These are phyloP conservation scores for Salvia sclarea DNA, from an alignment of 305 asterid species.

Conservation along the genomic window DNA sequence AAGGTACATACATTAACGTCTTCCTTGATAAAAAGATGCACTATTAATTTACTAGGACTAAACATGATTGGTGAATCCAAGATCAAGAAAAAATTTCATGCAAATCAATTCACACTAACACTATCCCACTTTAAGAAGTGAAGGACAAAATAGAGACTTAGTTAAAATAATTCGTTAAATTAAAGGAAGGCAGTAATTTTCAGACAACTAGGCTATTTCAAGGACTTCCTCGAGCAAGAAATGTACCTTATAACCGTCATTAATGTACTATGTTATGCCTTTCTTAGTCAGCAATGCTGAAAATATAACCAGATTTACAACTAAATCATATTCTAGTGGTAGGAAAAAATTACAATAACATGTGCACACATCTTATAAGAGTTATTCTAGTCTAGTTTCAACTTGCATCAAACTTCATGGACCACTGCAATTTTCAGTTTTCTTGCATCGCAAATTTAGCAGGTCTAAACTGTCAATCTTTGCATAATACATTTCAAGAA, in stretches of 20 bases:
- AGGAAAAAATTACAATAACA: not conserved
- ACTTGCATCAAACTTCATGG: not conserved
- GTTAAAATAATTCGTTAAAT: not conserved
- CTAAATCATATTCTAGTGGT: not conserved
- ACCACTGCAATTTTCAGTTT: not conserved
- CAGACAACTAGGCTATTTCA: not conserved
- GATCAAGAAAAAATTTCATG: slow-evolving; percentile 20
- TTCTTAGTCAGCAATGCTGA: not conserved
- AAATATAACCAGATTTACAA: not conserved
- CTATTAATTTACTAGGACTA: not conserved
- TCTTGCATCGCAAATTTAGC: slow-evolving; percentile 2
- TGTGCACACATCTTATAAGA: not conserved
- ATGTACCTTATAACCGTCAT: slow-evolving; percentile 2
- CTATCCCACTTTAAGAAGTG: slow-evolving; percentile 4
- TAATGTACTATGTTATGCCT: not conserved
- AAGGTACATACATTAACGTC: slow-evolving; percentile 1
- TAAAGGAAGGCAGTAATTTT: not conserved
- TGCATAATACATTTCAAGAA: slow-evolving; percentile 27
- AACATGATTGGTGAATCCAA: not conserved
- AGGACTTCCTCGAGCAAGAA: slow-evolving; percentile 2
- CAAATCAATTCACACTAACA: slow-evolving; percentile 11
- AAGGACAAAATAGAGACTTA: slow-evolving; percentile 10
- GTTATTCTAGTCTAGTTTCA: slow-evolving; percentile 10
- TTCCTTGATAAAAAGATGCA: slow-evolving; percentile 16
- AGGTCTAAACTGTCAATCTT: slow-evolving; percentile 3